phyloP scores from a whole-genome alignment of 2,329 filamentous ascomycete genomes.

The Phaeosphaeriaceae sp. region DNA sequence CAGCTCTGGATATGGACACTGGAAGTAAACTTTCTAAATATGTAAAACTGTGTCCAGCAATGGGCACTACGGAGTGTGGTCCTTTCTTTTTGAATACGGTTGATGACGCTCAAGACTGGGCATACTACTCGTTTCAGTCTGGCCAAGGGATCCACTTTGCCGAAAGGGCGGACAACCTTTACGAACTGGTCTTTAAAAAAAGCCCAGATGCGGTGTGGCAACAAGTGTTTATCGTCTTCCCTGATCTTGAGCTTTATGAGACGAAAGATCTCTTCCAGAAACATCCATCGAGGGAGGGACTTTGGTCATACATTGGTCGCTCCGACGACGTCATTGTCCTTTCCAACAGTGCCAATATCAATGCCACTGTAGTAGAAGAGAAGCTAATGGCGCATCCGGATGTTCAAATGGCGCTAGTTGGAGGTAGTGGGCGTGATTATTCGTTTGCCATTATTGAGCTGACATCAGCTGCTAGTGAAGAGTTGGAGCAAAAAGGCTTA shows the following conservation, averaged over 20 bases:
- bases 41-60: slow-evolving; percentile 1
- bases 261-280: slow-evolving; percentile 26
- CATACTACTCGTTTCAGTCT: slow-evolving; percentile 8
- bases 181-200: slow-evolving; percentile 11
- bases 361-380: slow-evolving; percentile 2
- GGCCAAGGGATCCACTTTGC: slow-evolving; percentile 5
- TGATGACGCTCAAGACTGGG: slow-evolving; percentile 8
- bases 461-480: background rate
- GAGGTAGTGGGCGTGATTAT: slow-evolving; percentile 4
- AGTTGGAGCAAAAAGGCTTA: background rate
- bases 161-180: background rate
- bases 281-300: slow-evolving; percentile 1
- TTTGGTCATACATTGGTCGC: slow-evolving; percentile 26
- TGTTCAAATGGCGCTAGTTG: slow-evolving; percentile 8
- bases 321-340: slow-evolving; percentile 58
- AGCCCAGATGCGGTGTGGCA: slow-evolving; percentile 9
- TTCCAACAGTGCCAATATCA: slow-evolving; percentile 58
- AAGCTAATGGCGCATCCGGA: background rate
- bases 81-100: slow-evolving; percentile 2
- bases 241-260: slow-evolving; percentile 21
- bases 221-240: slow-evolving; percentile 28
- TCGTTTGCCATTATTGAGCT: slow-evolving; percentile 13
- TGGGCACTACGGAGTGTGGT: slow-evolving; percentile 13
- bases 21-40: background rate
- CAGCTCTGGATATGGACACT: slow-evolving; percentile 3